Conservation (phyloP, 116 monocot species). For the Iris pallida region DNA sequence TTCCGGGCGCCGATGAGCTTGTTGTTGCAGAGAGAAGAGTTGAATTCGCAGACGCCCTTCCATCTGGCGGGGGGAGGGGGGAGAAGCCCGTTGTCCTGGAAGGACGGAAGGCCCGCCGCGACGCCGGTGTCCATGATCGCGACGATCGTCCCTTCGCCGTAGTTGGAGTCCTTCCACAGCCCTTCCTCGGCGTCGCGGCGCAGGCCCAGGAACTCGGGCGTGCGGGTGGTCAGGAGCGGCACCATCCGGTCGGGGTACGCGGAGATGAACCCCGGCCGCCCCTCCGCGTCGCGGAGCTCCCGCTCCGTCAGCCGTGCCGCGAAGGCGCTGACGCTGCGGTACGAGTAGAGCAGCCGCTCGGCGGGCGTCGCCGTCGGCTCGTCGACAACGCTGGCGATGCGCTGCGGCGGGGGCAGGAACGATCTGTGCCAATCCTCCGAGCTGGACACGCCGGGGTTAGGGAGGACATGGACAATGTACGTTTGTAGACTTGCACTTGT, state of each 20-base stretch:
- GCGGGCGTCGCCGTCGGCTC: background rate
- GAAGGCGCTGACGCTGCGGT: conserved; percentile 18
- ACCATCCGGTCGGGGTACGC: conserved; percentile 1
- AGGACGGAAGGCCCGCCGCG: conserved; percentile 22
- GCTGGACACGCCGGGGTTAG: background rate
- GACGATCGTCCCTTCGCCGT: conserved; percentile 31
- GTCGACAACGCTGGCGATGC: no score
- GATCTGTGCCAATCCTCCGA: conserved; percentile 1
- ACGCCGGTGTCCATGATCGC: conserved; percentile 36
- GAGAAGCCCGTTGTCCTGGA: conserved; percentile 20
- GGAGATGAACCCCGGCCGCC: conserved; percentile 11
- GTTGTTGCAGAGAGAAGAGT: conserved; percentile 2
- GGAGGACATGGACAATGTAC: conserved; percentile 9
- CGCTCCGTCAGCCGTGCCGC: conserved; percentile 16
- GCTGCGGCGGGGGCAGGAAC: background rate
- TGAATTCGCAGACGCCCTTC: conserved; percentile 31
- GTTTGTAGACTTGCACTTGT: background rate
- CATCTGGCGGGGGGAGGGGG: conserved; percentile 30
- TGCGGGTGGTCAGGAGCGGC: conserved; percentile 25
- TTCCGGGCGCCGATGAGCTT: conserved; percentile 17
- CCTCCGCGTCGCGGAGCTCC: background rate
- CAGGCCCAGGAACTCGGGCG: conserved; percentile 27
- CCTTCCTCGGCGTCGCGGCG: background rate
- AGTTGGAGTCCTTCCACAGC: conserved; percentile 1
- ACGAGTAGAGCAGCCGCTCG: conserved; percentile 7